Base-by-base conservation (phyloP, 2,329 filamentous ascomycete genomes). In the Epichloe sp. region DNA sequence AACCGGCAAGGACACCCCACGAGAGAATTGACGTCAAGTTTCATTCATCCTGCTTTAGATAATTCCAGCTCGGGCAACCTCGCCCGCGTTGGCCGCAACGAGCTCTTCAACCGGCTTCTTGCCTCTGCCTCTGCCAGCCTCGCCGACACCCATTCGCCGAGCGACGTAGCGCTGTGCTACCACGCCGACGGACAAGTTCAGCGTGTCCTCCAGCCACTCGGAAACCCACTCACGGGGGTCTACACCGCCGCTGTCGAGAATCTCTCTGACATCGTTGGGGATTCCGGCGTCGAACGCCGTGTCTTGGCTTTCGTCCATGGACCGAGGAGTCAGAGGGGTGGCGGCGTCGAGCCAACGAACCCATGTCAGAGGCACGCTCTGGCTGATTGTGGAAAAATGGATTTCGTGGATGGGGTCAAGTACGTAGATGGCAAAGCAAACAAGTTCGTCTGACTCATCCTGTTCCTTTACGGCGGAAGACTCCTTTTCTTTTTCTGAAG, bases 171-270 rank as follows among this genome's bases (percentile, higher is more conserved):
- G 77, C 75, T 98, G 93, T 2, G 93, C 93, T 3, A 97, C 84
- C 7, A 95, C 74, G 17, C 93, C 91, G 0, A 94, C 79, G 3
- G 82, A 79, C 47, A 97, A 72, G 41, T 75, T 81, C 35, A 98
- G 75, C 0, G 83, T 72, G 70, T 97, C 91, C 70, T 97, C 91
- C 45, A 98, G 78, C 93, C 93, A 98, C 68, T 97, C 93, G 3
- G 90, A 86, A 38, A 95, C 87, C 93, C 93, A 98, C 67, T 98
- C 93, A 52, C 93, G 78, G 0, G 93, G 93, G 63, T 98, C 93
- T 2, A 97, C 88, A 45, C 79, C 80, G 8, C 80, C 81, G 44
- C 71, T 70, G 60, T 82, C 80, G 41, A 98, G 80, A 56, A 97
- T 95, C 57, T 91, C 86, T 21, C 79, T 77, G 60, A 98, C 96